Evolutionary conservation across 225 moss, liverwort and hornwort genomes (phyloP), one percentile per base, ranked within the genome.

Genomic region (Polytrichum commune): DNA sequence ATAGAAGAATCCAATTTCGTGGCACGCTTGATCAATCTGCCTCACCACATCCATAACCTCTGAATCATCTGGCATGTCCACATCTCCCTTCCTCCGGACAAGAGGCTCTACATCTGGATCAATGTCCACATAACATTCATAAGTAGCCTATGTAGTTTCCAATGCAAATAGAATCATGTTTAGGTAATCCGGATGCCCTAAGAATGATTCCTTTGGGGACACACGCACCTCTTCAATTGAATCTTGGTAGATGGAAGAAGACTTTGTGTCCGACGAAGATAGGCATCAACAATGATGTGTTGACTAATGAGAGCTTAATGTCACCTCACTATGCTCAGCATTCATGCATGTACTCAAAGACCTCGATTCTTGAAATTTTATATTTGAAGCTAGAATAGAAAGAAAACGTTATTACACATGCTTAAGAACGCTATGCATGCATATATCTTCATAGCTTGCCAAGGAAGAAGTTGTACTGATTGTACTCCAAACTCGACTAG

Each of bases 1-100:
- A 73, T 98, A 98, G 74, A 98, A 98, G 71, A 98, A 98, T 18
- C 97, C 97, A 65, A 98, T 89, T 64, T 90, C 82, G 20, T 80
- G 88, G 82, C 97, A 98, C 16, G 97, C 97, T 8, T 88, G 84
- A 62, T 95, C 91, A 64, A 98, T 86, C 83, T 94, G 84, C 69
- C 74, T 84, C 29, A 93, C 90, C 72, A 93, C 94, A 54, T 81
- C 68, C 69, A 64, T 29, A 30, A 85, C 88, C 19, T 69, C 69
- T 6, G 79, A 60, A 66, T 89, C 79, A 18, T 85, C 79, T 10
- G 67, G 67, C 67, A 77, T 70, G 53, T 60, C 70, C 18, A 77
- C 22, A 32, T 71, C 69, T 53, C 66, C 63, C 75, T 75, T 80
- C 81, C 29, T 74, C 60, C 83, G 71, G 57, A 93, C 72, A 61